These are phyloP conservation scores for Chalciporus piperatus DNA, from an alignment of 768 basidiomycete species.

Conservation along the genomic window DNA sequence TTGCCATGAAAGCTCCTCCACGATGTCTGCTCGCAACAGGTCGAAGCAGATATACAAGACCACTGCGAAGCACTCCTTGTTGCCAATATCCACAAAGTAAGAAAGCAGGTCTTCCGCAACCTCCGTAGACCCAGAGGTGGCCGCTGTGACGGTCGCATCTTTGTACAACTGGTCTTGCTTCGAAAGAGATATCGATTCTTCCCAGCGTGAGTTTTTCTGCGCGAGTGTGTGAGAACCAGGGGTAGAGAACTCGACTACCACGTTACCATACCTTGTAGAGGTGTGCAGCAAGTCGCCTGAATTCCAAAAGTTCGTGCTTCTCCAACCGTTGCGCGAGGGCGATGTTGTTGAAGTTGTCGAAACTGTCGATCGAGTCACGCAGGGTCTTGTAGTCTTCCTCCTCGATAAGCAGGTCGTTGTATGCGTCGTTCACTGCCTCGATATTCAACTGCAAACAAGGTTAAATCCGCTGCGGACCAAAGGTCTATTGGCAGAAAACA, in stretches of 20 bases:
- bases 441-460: constrained; percentile 76
- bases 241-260: background rate
- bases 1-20: constrained; percentile 95
- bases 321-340: constrained; percentile 82
- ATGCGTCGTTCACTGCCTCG: constrained; percentile 96
- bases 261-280: constrained; percentile 75
- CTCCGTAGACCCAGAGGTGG: constrained; percentile 77
- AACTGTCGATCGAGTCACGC: constrained; percentile 96
- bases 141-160: constrained; percentile 92
- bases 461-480: background rate
- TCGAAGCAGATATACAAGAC: constrained; percentile 93
- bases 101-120: constrained; percentile 93
- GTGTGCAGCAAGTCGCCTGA: constrained; percentile 91
- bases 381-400: constrained; percentile 99
- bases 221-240: background rate
- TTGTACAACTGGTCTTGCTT: constrained; percentile 98
- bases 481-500: constrained; percentile 21
- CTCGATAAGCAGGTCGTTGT: constrained; percentile 97
- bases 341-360: constrained; percentile 96
- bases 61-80: constrained; percentile 96
- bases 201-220: constrained; percentile 94
- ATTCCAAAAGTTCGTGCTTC: constrained; percentile 89
- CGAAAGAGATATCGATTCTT: constrained; percentile 91
- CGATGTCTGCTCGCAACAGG: constrained; percentile 86
- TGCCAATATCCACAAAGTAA: constrained; percentile 98